Evolutionary conservation across 768 basidiomycete genomes (phyloP), one percentile per base, ranked within the genome.

Genomic region (Lepiota venenata): DNA sequence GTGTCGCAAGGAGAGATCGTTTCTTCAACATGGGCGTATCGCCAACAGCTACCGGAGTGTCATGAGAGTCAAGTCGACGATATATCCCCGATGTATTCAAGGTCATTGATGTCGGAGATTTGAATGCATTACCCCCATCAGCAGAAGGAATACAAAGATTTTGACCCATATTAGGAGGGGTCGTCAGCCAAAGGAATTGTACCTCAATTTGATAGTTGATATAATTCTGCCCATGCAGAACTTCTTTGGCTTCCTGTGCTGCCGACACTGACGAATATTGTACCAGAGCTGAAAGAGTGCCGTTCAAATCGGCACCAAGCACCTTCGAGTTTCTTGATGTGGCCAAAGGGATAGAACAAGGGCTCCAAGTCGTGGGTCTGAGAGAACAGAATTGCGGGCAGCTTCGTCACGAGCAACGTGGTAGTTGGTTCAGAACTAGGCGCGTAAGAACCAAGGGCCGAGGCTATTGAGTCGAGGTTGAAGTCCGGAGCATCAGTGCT

Each of bases 331-430:
- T 79, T 79, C 62, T 83, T 82, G 64, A 88, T 80, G 27, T 74
- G 70, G 12, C 88, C 88, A 62, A 84, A 91, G 20, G 88, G 88
- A 66, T 74, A 81, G 55, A 91, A 78, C 37, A 91, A 73, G n/a
- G 88, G 88, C 47, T 86, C 77, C 58, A 90, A 67, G 62, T 91
- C 88, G 48, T 79, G 75, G 43, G 73, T 67, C 63, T 85, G 80
- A 52, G 85, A 80, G 65, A 91, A 91, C 39, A 91, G 68, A 40
- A 87, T 61, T 25, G 77, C 72, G 40, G 89, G 83, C 59, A 91
- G 68, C 56, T 88, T 85, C 55, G 75, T 78, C 46, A 90, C 82
- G 36, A 88, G 72, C 51, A 91, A 61, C 39, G 75, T 77, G 14
- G 72, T 64, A 20, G 83, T 80, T 25, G 84, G 78, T 10, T 66